These are phyloP conservation scores for Aspergillus jensenii DNA, from an alignment of 2,329 filamentous ascomycete genomes.

Conservation along the genomic window DNA sequence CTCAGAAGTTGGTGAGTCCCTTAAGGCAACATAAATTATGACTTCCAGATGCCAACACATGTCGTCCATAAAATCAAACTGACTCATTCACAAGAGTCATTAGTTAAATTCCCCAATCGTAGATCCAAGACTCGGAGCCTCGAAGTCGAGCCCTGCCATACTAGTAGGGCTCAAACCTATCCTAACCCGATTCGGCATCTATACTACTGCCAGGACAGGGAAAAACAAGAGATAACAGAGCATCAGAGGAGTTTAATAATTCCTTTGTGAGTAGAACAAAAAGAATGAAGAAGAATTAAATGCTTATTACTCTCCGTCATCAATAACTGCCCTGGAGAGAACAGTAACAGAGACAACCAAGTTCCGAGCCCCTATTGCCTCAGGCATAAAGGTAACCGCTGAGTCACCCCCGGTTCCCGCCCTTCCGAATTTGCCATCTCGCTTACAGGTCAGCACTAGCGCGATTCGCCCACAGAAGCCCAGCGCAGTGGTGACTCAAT, in stretches of 20 bases:
- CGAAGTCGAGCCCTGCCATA: neutral
- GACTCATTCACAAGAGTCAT: neutral
- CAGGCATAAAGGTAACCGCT: slow-evolving; percentile 12
- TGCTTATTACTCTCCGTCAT: no score
- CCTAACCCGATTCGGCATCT: slow-evolving; percentile 12
- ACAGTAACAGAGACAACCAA: no score
- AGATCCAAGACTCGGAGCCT: neutral
- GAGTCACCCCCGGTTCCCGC: neutral
- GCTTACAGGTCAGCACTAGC: slow-evolving; percentile 18
- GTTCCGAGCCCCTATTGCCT: slow-evolving; percentile 8
- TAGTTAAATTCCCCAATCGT: neutral
- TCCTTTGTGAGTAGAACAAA: neutral
- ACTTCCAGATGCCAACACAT: no score
- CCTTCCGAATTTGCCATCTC: slow-evolving; percentile 17
- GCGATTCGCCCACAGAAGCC: slow-evolving; percentile 21
- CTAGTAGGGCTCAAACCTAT: slow-evolving; percentile 23
- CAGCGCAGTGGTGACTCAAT: slow-evolving; percentile 12
- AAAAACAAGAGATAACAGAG: neutral
- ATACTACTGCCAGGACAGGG: neutral
- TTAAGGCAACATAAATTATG: neutral
- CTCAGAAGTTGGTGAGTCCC: neutral
- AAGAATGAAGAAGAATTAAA: neutral
- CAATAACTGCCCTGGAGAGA: no score
- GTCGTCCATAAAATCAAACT: neutral
- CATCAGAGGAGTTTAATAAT: neutral